Conservation (phyloP, 768 basidiomycete genomes). For the Amanita jacksonii region DNA sequence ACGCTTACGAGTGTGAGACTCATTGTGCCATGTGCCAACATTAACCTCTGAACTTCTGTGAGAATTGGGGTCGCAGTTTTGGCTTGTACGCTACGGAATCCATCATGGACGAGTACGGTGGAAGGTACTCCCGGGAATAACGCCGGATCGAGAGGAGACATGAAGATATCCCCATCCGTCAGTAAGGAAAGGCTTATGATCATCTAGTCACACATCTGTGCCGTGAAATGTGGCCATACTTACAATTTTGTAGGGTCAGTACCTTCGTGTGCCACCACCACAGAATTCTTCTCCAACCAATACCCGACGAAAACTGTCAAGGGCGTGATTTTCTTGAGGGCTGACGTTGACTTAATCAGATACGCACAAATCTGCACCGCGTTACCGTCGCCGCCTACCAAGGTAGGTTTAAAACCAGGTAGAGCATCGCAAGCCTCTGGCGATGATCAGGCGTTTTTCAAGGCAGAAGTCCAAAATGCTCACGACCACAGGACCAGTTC, state of each 20-base stretch:
- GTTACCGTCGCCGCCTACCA: conserved; percentile 43
- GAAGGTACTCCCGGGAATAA: conserved; percentile 48
- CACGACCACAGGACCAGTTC: conserved; percentile 38
- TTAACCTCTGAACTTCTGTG: conserved; percentile 29
- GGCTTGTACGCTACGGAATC: conserved; percentile 45
- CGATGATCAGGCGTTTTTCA: not conserved
- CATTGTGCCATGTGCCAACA: conserved; percentile 26
- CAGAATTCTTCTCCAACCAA: conserved; percentile 37
- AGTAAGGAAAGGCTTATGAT: conserved; percentile 34
- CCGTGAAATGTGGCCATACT: conserved; percentile 10
- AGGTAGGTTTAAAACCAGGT: conserved; percentile 29
- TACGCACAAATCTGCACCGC: conserved; percentile 36
- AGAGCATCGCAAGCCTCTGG: conserved; percentile 32
- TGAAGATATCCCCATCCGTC: conserved; percentile 36
- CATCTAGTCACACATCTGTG: not conserved
- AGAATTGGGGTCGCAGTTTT: conserved; percentile 36
- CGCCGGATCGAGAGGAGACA: conserved; percentile 27
- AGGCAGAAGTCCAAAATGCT: conserved; percentile 2
- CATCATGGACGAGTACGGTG: conserved; percentile 38
- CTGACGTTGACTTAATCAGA: conserved; percentile 5
- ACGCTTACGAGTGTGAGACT: conserved; percentile 32
- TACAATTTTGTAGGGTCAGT: conserved; percentile 49
- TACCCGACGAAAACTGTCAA: conserved; percentile 45
- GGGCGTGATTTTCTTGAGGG: not conserved
- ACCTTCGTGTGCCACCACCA: conserved; percentile 55